Conservation (phyloP, 1,284 basidiomycete genomes). For the Tilletia caries region DNA sequence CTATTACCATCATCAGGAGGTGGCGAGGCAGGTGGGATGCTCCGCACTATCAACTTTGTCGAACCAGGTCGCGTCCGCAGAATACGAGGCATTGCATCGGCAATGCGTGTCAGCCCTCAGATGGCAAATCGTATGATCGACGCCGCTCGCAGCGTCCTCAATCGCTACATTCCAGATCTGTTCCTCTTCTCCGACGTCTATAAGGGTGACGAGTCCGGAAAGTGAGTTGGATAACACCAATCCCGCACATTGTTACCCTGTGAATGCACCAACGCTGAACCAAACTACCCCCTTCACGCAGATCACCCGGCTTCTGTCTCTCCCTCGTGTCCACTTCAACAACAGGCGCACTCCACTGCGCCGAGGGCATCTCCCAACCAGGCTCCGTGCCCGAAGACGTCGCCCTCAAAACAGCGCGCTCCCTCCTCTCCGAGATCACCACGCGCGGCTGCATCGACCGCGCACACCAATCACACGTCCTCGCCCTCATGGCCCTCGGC, state of each 20-base stretch:
- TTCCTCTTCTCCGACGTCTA: constrained; percentile 98
- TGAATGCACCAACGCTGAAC: too few relatives aligned
- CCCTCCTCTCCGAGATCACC: constrained; percentile 73
- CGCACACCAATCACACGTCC: constrained; percentile 80
- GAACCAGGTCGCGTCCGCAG: constrained; percentile 86
- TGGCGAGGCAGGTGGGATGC: constrained; percentile 21
- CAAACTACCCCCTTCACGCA: not conserved
- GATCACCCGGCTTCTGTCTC: constrained; percentile 89
- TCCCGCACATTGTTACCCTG: too few relatives aligned
- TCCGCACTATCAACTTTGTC: constrained; percentile 69
- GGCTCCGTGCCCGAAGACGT: constrained; percentile 75
- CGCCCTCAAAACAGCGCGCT: constrained; percentile 72
- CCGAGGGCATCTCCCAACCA: constrained; percentile 71
- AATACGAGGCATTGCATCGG: constrained; percentile 83
- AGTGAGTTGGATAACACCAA: too few relatives aligned
- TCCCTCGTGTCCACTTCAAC: constrained; percentile 87
- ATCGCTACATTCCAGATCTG: constrained; percentile 94
- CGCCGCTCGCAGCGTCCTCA: constrained; percentile 80
- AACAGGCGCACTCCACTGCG: constrained; percentile 79
- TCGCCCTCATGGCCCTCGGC: constrained; percentile 87
- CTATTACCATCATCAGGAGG: constrained; percentile 73
- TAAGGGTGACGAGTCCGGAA: constrained; percentile 93
- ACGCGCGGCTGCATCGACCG: constrained; percentile 85
- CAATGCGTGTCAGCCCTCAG: constrained; percentile 81
- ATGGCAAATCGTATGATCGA: constrained; percentile 98